Conservation (phyloP, 2,329 filamentous ascomycete genomes). For the Verticillium nonalfalfae region DNA sequence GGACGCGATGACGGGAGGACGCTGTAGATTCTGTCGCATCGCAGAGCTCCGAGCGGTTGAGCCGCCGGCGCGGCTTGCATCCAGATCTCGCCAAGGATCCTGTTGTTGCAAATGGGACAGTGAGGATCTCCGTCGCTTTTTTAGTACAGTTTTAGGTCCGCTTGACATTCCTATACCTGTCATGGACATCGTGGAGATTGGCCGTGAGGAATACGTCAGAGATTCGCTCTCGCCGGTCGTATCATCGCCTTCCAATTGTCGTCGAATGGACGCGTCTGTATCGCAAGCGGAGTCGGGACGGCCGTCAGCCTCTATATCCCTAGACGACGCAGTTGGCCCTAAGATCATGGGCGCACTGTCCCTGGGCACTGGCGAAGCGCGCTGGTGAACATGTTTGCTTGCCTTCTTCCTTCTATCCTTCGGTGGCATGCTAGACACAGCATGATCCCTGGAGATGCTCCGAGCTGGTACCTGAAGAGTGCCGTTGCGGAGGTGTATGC, state of each 20-base stretch:
- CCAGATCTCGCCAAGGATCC: not conserved
- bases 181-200: not conserved
- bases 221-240: not conserved
- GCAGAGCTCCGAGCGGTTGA: not conserved
- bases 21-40: not conserved
- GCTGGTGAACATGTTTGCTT: slow-evolving; percentile 12
- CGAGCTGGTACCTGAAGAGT: not conserved
- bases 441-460: not conserved
- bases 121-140: slow-evolving; percentile 6
- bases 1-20: not conserved
- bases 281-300: slow-evolving; percentile 12
- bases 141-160: slow-evolving; percentile 1
- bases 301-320: slow-evolving; percentile 9
- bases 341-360: slow-evolving; percentile 13
- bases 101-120: not conserved
- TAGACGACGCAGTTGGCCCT: not conserved
- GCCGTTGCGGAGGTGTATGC: slow-evolving; percentile 1
- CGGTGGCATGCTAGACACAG: slow-evolving; percentile 12
- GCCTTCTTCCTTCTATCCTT: slow-evolving; percentile 16
- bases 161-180: not conserved
- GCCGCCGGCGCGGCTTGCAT: not conserved
- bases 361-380: slow-evolving; percentile 25
- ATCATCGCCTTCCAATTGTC: slow-evolving; percentile 5
- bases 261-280: slow-evolving; percentile 11
- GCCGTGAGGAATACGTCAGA: not conserved